Evolutionary conservation across 2,329 filamentous ascomycete genomes (phyloP).

Genomic region (Claviceps arundinis): DNA sequence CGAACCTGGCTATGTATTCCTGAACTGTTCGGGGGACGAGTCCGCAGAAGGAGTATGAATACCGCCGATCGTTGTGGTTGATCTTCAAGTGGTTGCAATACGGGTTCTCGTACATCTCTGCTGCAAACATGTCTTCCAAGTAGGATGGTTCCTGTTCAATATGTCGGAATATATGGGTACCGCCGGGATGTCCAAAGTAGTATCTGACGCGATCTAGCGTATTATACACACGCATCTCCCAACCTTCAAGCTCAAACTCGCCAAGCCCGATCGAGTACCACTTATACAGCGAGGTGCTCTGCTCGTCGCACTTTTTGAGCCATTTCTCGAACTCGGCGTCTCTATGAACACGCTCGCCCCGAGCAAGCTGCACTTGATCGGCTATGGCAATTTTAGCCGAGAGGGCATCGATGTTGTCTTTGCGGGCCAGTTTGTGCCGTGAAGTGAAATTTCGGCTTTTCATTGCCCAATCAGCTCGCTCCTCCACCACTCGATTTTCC

Average conservation of each 20-base stretch:
- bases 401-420: neutral
- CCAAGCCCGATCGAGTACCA: neutral
- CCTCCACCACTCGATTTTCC: neutral
- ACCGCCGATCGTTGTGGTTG: neutral
- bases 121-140: neutral
- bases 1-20: slow-evolving; percentile 10
- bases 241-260: neutral
- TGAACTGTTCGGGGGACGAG: slow-evolving; percentile 11
- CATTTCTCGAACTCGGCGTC: neutral
- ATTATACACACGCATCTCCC: neutral
- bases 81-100: neutral
- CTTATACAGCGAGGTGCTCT: neutral
- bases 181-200: slow-evolving; percentile 13
- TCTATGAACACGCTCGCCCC: neutral
- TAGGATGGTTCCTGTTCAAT: neutral
- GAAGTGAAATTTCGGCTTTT: neutral
- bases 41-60: slow-evolving; percentile 10
- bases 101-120: neutral
- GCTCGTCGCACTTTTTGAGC: neutral
- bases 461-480: neutral
- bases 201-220: slow-evolving; percentile 6
- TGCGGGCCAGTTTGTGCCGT: neutral
- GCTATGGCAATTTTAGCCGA: neutral
- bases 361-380: neutral
- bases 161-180: slow-evolving; percentile 17